Percentiles rank a stretch among this genome's conserved stretches.
These are phyloP conservation scores for Hydnomerulius pinastri DNA, from an alignment of 768 basidiomycete genomes.

Conservation along the genomic window DNA sequence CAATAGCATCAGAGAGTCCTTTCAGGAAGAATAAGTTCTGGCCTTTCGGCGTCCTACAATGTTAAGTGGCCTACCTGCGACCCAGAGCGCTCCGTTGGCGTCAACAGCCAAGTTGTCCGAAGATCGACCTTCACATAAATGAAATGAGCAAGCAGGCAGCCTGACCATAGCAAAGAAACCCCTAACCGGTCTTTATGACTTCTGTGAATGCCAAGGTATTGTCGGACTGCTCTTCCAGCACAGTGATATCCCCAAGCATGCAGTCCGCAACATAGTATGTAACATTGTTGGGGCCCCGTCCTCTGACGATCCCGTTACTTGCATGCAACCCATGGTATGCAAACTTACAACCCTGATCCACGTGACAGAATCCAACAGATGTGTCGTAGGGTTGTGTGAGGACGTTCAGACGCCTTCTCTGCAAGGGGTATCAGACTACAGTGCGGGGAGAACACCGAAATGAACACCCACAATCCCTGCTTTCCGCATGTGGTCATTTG, in stretches of 20 bases:
- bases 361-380: constrained; percentile 67
- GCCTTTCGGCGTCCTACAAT: background rate
- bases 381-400: constrained; percentile 39
- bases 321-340: constrained; percentile 51
- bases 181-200: constrained; percentile 51
- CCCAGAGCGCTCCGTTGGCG: constrained; percentile 60
- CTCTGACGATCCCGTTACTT: constrained; percentile 64
- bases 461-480: constrained; percentile 48
- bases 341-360: constrained; percentile 59
- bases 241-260: constrained; percentile 44
- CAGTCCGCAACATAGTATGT: constrained; percentile 61
- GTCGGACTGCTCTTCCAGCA: constrained; percentile 62
- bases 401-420: constrained; percentile 25
- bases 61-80: constrained; percentile 48
- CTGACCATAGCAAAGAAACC: constrained; percentile 6
- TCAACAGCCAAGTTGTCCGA: constrained; percentile 68
- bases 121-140: constrained; percentile 39
- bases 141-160: constrained; percentile 6
- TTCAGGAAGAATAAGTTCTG: background rate
- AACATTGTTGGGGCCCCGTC: constrained; percentile 44
- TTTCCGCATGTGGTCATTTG: constrained; percentile 65
- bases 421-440: background rate
- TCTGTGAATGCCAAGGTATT: constrained; percentile 58
- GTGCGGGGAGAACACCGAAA: background rate
- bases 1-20: constrained; percentile 48